Base-by-base conservation (phyloP, 495 filamentous ascomycete genomes). In the Talaromyces wortmannii region DNA sequence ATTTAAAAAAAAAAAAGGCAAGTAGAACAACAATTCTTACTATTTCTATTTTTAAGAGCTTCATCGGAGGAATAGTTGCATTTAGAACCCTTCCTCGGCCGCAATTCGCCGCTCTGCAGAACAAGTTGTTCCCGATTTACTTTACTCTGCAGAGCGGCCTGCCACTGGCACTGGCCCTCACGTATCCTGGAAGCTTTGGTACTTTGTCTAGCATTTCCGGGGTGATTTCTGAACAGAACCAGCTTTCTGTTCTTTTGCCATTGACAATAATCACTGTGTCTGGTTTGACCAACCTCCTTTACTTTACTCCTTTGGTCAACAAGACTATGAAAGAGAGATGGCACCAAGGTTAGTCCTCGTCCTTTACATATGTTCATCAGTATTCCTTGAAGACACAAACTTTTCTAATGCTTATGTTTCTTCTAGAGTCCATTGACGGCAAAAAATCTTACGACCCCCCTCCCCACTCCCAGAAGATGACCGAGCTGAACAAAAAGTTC, bases 381-480 rank as follows among this genome's bases (percentile, higher is more conserved):
- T 23, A 23, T 23, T 23, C 23, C 23, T 23, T 23, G 23, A 4
- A 23, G 23, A 23, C 2, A 23, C 23, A 23, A 4, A 23, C 1
- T 23, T 23, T 23, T 23, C 23, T 23, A 23, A 23, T 23, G 23
- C 7, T 29, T 45, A 7, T 52, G 17, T 40, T 13, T 13, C 6
- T 30, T 7, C n/a, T 52, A 45, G 88, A 90, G 77, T 84, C 85
- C 49, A 74, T 78, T 55, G 92, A 96, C 66, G 88, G 90, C 53
- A 96, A 94, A 78, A 86, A 83, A 66, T 84, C 82, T 68, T 85
- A 89, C 58, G 91, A 96, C 53, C 67, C 74, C 23, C 77, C 79
- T 13, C 83, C 88, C 32, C 87, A 92, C 59, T 90, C 86, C 6
- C 78, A 85, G 65, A 88, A 89, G 72, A 96, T 96, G 91, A 57